These are phyloP conservation scores for Neurospora sp. DNA, from an alignment of 495 filamentous ascomycete species.

Conservation along the genomic window DNA sequence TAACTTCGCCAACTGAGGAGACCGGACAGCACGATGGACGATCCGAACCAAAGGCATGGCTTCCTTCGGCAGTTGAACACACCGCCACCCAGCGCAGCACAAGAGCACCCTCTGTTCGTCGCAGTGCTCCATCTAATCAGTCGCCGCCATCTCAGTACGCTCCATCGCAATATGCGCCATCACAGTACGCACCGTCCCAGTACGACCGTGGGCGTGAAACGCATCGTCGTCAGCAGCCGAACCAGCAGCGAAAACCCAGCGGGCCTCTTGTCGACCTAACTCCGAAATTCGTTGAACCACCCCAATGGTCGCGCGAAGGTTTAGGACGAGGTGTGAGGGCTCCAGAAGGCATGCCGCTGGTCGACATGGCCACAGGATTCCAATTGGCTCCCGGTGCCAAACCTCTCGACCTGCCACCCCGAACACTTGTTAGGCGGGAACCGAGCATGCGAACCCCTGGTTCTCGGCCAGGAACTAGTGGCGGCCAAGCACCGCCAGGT, in stretches of 20 bases:
- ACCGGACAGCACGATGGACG: not conserved
- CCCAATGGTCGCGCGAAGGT: constrained; percentile 49
- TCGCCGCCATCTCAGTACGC: not conserved
- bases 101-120: constrained; percentile 6
- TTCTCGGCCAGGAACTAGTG: not conserved
- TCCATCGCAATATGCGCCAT: not conserved
- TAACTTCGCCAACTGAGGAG: not conserved
- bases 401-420: not conserved
- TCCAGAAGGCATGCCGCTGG: constrained; percentile 47
- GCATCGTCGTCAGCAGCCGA: constrained; percentile 13
- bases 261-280: constrained; percentile 61
- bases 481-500: not conserved
- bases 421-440: not conserved
- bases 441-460: not conserved
- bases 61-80: constrained; percentile 36
- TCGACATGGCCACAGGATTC: constrained; percentile 41
- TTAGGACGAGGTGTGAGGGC: constrained; percentile 60
- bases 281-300: constrained; percentile 62
- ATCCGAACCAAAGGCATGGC: constrained; percentile 27
- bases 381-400: not conserved
- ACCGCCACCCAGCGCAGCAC: constrained; percentile 23
- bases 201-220: not conserved
- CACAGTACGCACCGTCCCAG: not conserved
- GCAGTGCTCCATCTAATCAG: constrained; percentile 10
- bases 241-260: constrained; percentile 31